Conservation (phyloP, 2,329 filamentous ascomycete species). For the Tolypocladium amazonense region DNA sequence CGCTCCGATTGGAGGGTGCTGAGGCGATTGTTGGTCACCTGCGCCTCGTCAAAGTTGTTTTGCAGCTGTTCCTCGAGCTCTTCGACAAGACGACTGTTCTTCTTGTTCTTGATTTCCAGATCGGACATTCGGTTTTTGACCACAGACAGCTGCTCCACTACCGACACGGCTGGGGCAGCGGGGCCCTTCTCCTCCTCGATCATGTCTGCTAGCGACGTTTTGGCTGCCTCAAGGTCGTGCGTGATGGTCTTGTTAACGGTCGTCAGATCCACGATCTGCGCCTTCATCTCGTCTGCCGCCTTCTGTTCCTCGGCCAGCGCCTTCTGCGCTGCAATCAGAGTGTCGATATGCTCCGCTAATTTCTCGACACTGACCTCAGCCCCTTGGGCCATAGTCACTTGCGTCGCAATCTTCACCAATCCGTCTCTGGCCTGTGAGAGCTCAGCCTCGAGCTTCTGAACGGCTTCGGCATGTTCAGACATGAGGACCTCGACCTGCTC, state of each 20-base stretch:
- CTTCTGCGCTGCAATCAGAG: constrained; percentile 47
- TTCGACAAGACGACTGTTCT: constrained; percentile 84
- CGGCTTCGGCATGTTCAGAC: constrained; percentile 46
- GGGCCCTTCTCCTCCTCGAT: constrained; percentile 36
- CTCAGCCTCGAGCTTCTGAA: constrained; percentile 48
- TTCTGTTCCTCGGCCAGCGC: constrained; percentile 48
- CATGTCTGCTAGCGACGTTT: constrained; percentile 41
- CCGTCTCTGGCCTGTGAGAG: constrained; percentile 56
- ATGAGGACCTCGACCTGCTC: constrained; percentile 47
- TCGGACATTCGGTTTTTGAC: constrained; percentile 57
- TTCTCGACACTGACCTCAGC: constrained; percentile 58
- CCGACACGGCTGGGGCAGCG: constrained; percentile 29
- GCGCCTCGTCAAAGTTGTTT: constrained; percentile 88
- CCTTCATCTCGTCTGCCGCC: constrained; percentile 46
- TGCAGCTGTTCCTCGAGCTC: constrained; percentile 96
- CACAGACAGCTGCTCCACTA: constrained; percentile 45
- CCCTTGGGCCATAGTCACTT: constrained; percentile 49
- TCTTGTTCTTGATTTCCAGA: constrained; percentile 63
- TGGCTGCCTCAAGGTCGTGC: constrained; percentile 52
- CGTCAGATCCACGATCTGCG: constrained; percentile 43
- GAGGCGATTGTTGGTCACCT: constrained; percentile 72
- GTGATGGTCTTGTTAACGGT: constrained; percentile 48
- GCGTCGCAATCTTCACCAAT: constrained; percentile 51
- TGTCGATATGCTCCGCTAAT: constrained; percentile 50
- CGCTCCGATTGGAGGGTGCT: constrained; percentile 72